Evolutionary conservation across 2,329 filamentous ascomycete species (phyloP), one percentile per base, ranked within the genome.

Genomic region (Sarocladium kiliense): DNA sequence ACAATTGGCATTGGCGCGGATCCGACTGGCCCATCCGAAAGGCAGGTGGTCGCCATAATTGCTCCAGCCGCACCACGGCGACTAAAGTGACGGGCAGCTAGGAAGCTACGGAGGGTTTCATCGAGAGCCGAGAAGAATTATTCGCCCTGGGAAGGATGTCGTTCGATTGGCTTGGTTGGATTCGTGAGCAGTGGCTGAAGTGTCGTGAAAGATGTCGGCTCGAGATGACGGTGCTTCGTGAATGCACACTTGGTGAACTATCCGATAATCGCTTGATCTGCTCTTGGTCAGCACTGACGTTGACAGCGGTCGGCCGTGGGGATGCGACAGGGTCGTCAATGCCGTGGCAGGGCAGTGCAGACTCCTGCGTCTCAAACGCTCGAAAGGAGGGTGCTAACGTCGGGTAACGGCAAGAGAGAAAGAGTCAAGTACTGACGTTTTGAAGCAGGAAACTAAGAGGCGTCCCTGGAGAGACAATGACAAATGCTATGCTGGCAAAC

Each of bases 41-140:
- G 70, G 60, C 70, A 70, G 59, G 69, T 62, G 58, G 73, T 71
- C 66, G 72, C 72, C 72, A 75, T 75, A 63, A 61, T 72, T 65
- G 65, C 66, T 68, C 65, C 59, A 70, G 75, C 77, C 76, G 77
- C 76, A 64, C 73, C 67, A 73, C 76, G 74, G 75, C 76, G 72
- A 70, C 66, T 71, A 66, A 71, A 70, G 65, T 62, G 69, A 74
- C 67, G 68, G 67, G 61, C 69, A 72, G 70, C 71, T 71, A 71
- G 58, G 58, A 57, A 57, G 60, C 27, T 19, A 36, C 47, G 47
- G 18, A 60, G 63, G 61, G 62, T 57, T 61, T 59, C 66, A 66
- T 72, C 77, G 80, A 79, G 68, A 67, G 64, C 64, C 57, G 32
- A 62, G 26, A 61, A 59, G 21, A 37, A 30, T 19, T 42, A 41